A percentile compares a stretch with the other conserved stretches of the same genome.
phyloP scores from a whole-genome alignment of 306 rosid genomes.

The Nissolia schottii region DNA sequence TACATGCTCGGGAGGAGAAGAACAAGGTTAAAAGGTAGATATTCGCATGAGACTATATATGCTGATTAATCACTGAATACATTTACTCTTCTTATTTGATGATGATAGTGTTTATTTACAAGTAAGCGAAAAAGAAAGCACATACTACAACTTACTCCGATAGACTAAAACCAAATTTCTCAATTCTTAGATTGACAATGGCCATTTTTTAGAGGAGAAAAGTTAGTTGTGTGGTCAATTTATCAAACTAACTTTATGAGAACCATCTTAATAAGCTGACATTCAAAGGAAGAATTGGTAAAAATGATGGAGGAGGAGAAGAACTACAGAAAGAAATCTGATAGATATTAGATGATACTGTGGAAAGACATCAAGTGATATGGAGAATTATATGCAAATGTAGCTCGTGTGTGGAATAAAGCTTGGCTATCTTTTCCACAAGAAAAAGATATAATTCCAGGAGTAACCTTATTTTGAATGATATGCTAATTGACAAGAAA shows the following conservation, averaged over 20 bases:
- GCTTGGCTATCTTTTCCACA: neutral
- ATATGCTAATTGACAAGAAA: neutral
- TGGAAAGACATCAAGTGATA: neutral
- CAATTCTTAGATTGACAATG: neutral
- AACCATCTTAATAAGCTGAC: neutral
- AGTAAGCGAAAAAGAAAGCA: too few relatives aligned
- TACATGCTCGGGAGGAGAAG: neutral
- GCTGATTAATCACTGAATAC: neutral
- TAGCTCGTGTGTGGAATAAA: neutral
- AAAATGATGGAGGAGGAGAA: neutral
- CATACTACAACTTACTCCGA: neutral
- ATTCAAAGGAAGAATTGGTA: neutral
- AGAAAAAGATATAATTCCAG: neutral
- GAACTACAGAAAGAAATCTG: too few relatives aligned
- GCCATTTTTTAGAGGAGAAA: neutral
- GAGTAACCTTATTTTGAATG: neutral
- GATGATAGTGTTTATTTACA: too few relatives aligned
- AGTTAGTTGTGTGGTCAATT: neutral
- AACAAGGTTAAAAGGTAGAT: neutral
- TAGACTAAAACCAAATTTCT: neutral
- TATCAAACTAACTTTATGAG: neutral
- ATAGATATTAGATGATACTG: too few relatives aligned
- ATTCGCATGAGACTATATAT: too few relatives aligned
- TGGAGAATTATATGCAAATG: neutral
- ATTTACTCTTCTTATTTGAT: too few relatives aligned